Base-by-base conservation (phyloP, 1,284 basidiomycete genomes). In the Trametes polyzona region DNA sequence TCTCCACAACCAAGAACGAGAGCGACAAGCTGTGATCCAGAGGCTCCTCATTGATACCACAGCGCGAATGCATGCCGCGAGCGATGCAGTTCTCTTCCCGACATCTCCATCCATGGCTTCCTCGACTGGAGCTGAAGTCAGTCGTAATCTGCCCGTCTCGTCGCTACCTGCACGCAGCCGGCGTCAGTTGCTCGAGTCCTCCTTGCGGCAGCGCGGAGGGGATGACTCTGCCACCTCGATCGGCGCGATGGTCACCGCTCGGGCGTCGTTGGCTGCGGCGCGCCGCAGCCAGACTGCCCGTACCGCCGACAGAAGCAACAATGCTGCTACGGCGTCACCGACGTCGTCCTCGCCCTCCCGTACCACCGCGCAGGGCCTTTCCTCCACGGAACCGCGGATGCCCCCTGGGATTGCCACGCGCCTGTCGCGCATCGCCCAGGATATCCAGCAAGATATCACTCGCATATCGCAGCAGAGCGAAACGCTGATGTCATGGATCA, bases 231-330 rank as follows among this genome's bases (percentile, higher is more conserved):
- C 67, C 10, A 72, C 70, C 17, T 65, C 65, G 5, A 58, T 68
- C 10, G 70, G 70, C 2, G 59, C 63, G 21, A 63, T 68, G 23
- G 70, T 72, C 21, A 64, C 68, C 21, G 68, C 67, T 3, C 64
- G 69, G 8, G 46, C 62, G 10, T 4, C 44, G 5, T 33, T 55
- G n/a, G 6, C 24, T 36, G 10, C 33, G 14, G 33, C 5, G 17
- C 12, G 5, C 14, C 33, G 33, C 33, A 35, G 17, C 33, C 14
- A 11, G 11, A 4, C 33, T 35, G 11, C 33, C 11, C 33, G 6
- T 14, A 35, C 12, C 33, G 33, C 33, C 5, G 33, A 35, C 33
- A n/a, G 17, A 14, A 11, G 11, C 33, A 35, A n/a, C 14, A n/a
- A 35, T 14, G 7, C 33, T n/a, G 33, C 4, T 3, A 5, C 14